A percentile compares a stretch with the other conserved stretches of the same genome.
These are phyloP conservation scores for Jackrogersella multiformis DNA, from an alignment of 495 filamentous ascomycete genomes.

Conservation along the genomic window DNA sequence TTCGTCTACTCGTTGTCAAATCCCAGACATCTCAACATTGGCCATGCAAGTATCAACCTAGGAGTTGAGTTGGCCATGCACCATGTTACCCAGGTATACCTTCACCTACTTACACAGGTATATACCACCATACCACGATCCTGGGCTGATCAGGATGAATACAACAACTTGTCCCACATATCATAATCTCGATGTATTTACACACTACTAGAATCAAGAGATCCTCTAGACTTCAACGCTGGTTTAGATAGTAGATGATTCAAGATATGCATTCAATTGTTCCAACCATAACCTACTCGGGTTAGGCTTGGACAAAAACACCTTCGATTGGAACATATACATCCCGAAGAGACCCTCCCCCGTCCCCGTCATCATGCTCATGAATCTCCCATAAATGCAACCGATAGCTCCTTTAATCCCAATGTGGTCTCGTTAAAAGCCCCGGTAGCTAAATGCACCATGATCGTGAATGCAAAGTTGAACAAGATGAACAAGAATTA, in stretches of 20 bases:
- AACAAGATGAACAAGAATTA: conserved; percentile 31
- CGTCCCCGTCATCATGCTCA: conserved; percentile 38
- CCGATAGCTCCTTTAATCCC: conserved; percentile 31
- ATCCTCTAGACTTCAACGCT: no score
- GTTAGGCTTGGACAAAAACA: conserved; percentile 12
- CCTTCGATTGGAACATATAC: conserved; percentile 29
- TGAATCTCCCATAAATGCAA: conserved; percentile 40
- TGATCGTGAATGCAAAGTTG: conserved; percentile 33
- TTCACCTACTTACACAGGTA: no score
- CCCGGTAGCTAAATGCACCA: conserved; percentile 32
- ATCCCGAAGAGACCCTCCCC: conserved; percentile 10
- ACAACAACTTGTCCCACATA: conserved; percentile 6
- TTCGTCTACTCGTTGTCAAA: not conserved
- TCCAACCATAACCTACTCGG: conserved; percentile 10
- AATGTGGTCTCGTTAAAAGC: conserved; percentile 32
- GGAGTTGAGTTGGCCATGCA: no score
- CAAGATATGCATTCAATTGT: conserved; percentile 23
- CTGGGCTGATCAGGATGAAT: not conserved
- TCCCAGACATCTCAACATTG: not conserved
- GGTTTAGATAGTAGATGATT: not conserved
- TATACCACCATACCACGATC: no score
- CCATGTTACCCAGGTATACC: no score
- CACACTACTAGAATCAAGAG: not conserved
- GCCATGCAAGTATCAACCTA: conserved; percentile 27
- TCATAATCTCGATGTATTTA: not conserved